Base-by-base conservation (phyloP, 345 rosid genomes). In the Capsella bursapastoris region DNA sequence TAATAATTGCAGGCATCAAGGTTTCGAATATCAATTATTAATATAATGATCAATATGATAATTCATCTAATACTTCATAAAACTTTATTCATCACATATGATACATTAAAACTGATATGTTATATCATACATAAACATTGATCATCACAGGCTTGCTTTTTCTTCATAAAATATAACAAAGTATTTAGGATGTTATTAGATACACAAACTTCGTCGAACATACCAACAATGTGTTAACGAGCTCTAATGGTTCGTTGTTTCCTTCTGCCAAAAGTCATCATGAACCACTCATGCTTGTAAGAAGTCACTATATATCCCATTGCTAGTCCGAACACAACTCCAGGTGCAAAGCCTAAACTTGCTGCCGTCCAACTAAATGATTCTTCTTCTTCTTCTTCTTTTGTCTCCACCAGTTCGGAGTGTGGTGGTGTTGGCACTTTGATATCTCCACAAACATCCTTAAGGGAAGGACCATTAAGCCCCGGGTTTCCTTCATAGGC, bases 211-310 rank as follows among this genome's bases (percentile, higher is more conserved):
- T 34, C 37, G 7, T 34, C 8, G 37, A 34, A 34, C 8, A 34
- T 1, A 34, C 7, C 37, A 34, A 8, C 37, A 34, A 34, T 34
- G 37, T 8, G 37, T 34, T 6, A 55, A 55, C 37, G 37, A 29
- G 16, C 29, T 55, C 37, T 29, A 4, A 10, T 55, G 60, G 5
- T 56, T 15, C 0, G 22, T 3, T 7, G 38, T 15, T 56, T 56
- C 11, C 1, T 59, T 16, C 4, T 47, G 29, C 9, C 15, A 9
- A 59, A 18, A 18, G 18, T 18, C 45, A 37, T 59, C 29, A 18
- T 59, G 18, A 57, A 32, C 64, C 64, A 59, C 9, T 37, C 47
- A 59, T 37, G 9, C 50, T 61, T 60, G 32, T 60, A 12, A 6
- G 65, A 38, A 40, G 15, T 3, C 9, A 12, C 10, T 38, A 60